Evolutionary conservation across 768 basidiomycete genomes (phyloP), one percentile per base, ranked within the genome.

Genomic region (Panus rudis): DNA sequence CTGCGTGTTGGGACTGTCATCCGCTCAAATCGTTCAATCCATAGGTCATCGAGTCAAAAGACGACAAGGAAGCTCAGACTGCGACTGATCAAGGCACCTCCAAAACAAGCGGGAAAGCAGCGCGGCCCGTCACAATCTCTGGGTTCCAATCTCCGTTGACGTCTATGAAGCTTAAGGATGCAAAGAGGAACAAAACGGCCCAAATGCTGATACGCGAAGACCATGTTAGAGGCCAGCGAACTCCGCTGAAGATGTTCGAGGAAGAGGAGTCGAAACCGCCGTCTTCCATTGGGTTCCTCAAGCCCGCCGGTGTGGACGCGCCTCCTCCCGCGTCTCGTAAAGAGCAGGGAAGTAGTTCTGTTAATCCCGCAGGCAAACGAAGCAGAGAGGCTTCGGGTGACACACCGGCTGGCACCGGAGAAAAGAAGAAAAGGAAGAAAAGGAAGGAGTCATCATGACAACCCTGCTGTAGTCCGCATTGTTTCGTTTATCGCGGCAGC

Each of bases 271-370:
- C 47, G 11, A 6, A 3, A 4, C 20, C n/a, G 17, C 28, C 37
- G 11, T 4, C 23, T 3, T 33, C 25, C 4, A 40, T 45, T 19
- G 55, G 52, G 3, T 80, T 80, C 58, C 49, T 78, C 46, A 79
- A 77, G 51, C 79, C 79, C 25, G 63, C 68, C 34, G 78, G 77
- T 23, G 69, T 81, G 14, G 78, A 80, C 45, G 75, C 71, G 25
- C 59, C 64, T 41, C 49, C 48, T 6, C 23, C 44, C 5, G n/a
- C 46, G 10, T n/a, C 39, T 5, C 37, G 38, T 28, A 42, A 42
- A 19, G 30, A n/a, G n/a, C n/a, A n/a, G 28, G 10, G n/a, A 30
- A n/a, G 28, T 30, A n/a, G 28, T 10, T n/a, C 10, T n/a, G n/a
- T 10, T 10, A 17, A 35, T 20, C 33, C n/a, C n/a, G 16, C 33